Conservation (phyloP, 108 stramenopile genomes). For the Bacterosira constricta region DNA sequence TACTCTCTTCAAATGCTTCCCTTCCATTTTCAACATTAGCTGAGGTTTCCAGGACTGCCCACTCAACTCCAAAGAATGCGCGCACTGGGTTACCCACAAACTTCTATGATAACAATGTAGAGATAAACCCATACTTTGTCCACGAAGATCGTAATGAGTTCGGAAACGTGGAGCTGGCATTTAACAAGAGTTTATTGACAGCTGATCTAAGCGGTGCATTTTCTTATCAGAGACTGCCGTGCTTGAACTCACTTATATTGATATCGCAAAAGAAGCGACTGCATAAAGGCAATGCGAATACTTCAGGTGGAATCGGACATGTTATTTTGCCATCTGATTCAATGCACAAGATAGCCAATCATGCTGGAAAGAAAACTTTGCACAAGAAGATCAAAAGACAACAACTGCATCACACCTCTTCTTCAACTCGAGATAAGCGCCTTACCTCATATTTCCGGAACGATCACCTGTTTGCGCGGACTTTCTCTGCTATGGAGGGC, state of each 20-base stretch:
- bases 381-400: constrained; percentile 32
- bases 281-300: background rate
- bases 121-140: constrained; percentile 24
- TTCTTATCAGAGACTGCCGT: constrained; percentile 15
- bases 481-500: constrained; percentile 18
- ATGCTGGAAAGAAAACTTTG: constrained; percentile 12
- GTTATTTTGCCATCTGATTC: constrained; percentile 1
- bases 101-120: constrained; percentile 3
- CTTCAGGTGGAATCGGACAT: background rate
- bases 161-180: constrained; percentile 6
- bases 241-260: constrained; percentile 35
- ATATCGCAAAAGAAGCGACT: constrained; percentile 21
- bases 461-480: constrained; percentile 5
- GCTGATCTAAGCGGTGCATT: constrained; percentile 16
- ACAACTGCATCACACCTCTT: constrained; percentile 4
- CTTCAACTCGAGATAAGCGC: constrained; percentile 9
- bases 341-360: background rate
- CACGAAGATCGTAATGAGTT: background rate
- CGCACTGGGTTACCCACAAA: background rate
- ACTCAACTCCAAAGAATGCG: no score
- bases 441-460: constrained; percentile 12
- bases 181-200: constrained; percentile 14
- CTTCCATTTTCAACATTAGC: no score
- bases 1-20: no score
- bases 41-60: no score